Base-by-base conservation (phyloP, 1,139 yeast genomes). In the Saccharomyces pastorianus region DNA sequence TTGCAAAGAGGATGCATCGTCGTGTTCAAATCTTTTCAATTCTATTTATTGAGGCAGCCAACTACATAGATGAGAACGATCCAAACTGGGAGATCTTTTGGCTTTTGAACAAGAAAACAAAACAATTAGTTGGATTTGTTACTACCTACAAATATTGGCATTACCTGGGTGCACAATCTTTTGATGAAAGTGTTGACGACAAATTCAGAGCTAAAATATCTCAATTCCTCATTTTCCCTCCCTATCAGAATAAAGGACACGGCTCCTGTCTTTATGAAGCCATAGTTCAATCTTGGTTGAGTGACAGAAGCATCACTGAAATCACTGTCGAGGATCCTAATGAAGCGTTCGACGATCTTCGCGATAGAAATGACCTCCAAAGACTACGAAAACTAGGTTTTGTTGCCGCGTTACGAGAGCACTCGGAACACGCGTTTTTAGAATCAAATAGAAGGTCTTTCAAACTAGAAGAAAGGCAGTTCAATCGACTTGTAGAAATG, bases 241-340 rank as follows among this genome's bases (percentile, higher is more conserved):
- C 87, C 14, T 84, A 79, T 68, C 96, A 88, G 67, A 80, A 82
- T 4, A 78, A 81, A 57, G 81, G 83, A 0, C 81, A 84, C 55
- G 99, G 99, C 1, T 80, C 82, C 1, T 69, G 71, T 23, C 73
- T 93, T 46, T 93, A 93, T 68, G 71, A 74, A 13, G 61, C 77
- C 0, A 71, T 93, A 6, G 76, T 79, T 54, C 71, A 76, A 1
- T 58, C 69, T 46, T 89, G 96, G 87, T 62, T 75, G 6, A 60
- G 65, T 0, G 85, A 87, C 58, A 64, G 69, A 0, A 59, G 67
- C 2, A 81, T 90, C n/a, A 71, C 74, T 44, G 96, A 91, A 64
- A 78, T 93, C 46, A 90, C 93, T 0, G 91, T 95, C 7, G 99
- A 93, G 68, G 99, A 95, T 67, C 99, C 99, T 2, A 88, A 87